Evolutionary conservation across 164 flowering plant genomes (phyloP).

Genomic region (Vitis riparia): DNA sequence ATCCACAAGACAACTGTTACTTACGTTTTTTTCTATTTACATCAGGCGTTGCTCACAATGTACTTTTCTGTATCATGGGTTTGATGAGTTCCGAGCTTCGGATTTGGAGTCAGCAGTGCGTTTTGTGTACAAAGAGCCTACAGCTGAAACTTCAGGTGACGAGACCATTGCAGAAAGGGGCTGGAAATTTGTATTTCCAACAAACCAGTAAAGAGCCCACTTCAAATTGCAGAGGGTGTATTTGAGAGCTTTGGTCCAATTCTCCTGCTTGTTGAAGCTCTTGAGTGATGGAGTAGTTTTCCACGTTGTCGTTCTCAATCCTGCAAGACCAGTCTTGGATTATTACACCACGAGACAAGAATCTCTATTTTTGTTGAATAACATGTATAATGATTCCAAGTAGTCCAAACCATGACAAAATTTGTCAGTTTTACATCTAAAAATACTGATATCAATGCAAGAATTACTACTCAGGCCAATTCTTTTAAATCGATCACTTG

Average conservation of each 20-base stretch:
- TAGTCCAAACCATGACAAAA: too few species aligned
- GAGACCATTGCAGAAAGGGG: conserved; percentile 60
- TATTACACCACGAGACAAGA: neutral
- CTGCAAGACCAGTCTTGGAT: conserved; percentile 38
- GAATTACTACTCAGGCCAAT: too few species aligned
- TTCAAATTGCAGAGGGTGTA: conserved; percentile 93
- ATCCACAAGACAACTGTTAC: too few species aligned
- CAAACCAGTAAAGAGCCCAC: conserved; percentile 97
- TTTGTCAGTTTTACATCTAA: too few species aligned
- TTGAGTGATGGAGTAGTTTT: conserved; percentile 79
- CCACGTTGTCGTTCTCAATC: conserved; percentile 96
- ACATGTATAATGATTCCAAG: neutral
- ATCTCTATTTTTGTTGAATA: neutral
- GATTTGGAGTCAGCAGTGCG: conserved; percentile 34
- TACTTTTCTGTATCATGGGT: conserved; percentile 6
- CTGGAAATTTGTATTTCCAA: conserved; percentile 90
- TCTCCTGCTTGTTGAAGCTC: conserved; percentile 95
- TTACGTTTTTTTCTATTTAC: conserved; percentile 5
- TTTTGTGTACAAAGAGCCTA: conserved; percentile 45
- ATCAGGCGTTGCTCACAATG: neutral
- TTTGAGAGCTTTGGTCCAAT: conserved; percentile 98
- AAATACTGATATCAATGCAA: too few species aligned
- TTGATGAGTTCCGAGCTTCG: conserved; percentile 23
- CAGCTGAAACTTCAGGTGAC: conserved; percentile 51
- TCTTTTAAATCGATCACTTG: too few species aligned